Evolutionary conservation across 805 yeast species (phyloP).

Genomic region (Ogataea saltuana): DNA sequence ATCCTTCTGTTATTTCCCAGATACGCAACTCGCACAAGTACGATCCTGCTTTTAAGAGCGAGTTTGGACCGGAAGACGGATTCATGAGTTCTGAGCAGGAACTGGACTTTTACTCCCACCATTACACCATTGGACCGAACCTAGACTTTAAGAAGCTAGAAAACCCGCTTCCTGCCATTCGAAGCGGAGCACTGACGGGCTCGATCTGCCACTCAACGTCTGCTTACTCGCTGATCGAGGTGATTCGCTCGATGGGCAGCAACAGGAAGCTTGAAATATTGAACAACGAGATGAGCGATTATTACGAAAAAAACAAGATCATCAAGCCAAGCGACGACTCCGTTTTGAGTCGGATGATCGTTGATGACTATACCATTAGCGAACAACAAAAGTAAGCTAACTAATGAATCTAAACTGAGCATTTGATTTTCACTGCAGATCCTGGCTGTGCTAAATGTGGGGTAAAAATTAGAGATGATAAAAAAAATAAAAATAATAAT

Average conservation of each 20-base stretch:
- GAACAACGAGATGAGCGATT: constrained; percentile 17
- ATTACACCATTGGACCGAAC: constrained; percentile 29
- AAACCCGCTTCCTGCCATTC: constrained; percentile 27
- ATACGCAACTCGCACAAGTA: constrained; percentile 6
- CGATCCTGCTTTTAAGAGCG: constrained; percentile 27
- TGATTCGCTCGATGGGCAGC: constrained; percentile 11
- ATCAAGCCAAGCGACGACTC: constrained; percentile 19
- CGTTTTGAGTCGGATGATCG: constrained; percentile 16
- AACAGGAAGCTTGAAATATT: constrained; percentile 14
- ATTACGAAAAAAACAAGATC: constrained; percentile 17
- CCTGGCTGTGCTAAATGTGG: no score
- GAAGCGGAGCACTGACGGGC: constrained; percentile 21
- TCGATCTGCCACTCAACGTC: constrained; percentile 28
- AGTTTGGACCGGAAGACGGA: constrained; percentile 38
- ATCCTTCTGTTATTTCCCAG: constrained; percentile 3
- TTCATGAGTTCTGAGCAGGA: constrained; percentile 40
- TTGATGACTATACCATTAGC: constrained; percentile 11
- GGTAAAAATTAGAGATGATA: no score
- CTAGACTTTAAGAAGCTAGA: constrained; percentile 22
- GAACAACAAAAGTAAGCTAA: no score
- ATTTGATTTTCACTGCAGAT: no score
- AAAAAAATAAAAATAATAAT: no score
- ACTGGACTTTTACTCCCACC: constrained; percentile 41
- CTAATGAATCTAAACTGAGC: no score
- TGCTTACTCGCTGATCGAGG: constrained; percentile 22